Evolutionary conservation across 1,139 yeast species (phyloP), one percentile per base, ranked within the genome.

Genomic region (Ogataea hybrid): DNA sequence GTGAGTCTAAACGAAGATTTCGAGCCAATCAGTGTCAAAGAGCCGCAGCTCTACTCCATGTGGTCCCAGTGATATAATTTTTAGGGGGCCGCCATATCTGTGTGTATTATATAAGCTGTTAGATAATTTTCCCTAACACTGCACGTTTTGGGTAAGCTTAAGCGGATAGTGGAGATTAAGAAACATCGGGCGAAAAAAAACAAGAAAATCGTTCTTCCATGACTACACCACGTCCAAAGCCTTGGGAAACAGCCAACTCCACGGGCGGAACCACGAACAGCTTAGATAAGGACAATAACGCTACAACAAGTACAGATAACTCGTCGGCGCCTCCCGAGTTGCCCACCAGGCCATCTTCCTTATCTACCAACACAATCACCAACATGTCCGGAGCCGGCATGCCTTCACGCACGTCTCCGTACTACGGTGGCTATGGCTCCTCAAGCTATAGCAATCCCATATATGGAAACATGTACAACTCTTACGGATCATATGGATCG

Each of bases 21-120:
- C 49, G 67, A 67, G 46, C 95, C 94, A 1, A 65, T 79, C 25
- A 77, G 84, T 58, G 65, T 75, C 36, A 66, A 70, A 20, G 65
- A 74, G 48, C 85, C 86, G 29, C 77, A 78, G 61, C 58, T 66
- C 31, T 80, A 75, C 59, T 76, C 73, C 58, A 72, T 74, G 61
- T 80, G 86, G 86, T 74, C 77, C 25, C 79, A 58, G 18, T 59
- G 33, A 18, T 4, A 17, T 28, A 28, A 25, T 6, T 3, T n/a
- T 12, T 25, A 25, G 5, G 1, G 30, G 16, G 11, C 17, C 11
- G 30, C 30, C 17, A 15, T 9, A 3, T 10, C 11, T 12, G 27
- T 11, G 31, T 32, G 32, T 33, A 39, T 22, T 15, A 18, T 34
- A 30, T 39, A 39, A 28, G 32, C 31, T 20, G 36, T 39, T 33